Evolutionary conservation across 225 moss, liverwort and hornwort species (phyloP).

Genomic region (Thuidium tamariscinum): DNA sequence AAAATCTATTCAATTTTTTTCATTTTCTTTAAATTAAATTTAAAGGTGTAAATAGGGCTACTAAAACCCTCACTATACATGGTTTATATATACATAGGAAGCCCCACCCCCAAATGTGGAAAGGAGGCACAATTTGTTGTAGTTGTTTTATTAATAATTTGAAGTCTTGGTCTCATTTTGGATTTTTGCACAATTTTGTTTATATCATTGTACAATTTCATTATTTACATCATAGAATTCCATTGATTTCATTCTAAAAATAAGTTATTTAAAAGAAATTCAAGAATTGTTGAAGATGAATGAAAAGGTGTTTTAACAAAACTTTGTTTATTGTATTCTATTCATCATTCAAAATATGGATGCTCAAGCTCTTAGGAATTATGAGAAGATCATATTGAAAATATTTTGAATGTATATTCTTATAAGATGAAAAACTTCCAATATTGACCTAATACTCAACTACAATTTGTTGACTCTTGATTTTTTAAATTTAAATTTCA

Average conservation of each 20-base stretch:
- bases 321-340: accelerated
- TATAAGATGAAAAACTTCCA: too few species aligned
- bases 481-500: too few species aligned
- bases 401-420: background rate
- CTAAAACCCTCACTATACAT: too few species aligned
- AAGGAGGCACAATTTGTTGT: too few species aligned
- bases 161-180: background rate
- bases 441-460: background rate
- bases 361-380: background rate
- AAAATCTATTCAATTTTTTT: too few species aligned
- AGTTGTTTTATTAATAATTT: too few species aligned
- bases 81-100: too few species aligned
- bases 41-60: too few species aligned
- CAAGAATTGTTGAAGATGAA: accelerated
- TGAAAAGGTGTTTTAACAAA: background rate
- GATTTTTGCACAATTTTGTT: background rate
- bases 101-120: too few species aligned
- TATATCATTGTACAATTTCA: background rate
- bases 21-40: too few species aligned
- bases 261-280: background rate
- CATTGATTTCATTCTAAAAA: background rate
- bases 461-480: too few species aligned
- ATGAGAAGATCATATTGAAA: background rate
- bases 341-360: background rate
- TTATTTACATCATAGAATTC: background rate